Base-by-base conservation (phyloP, 2,329 filamentous ascomycete genomes). In the Microdochium trichocladiopsis region DNA sequence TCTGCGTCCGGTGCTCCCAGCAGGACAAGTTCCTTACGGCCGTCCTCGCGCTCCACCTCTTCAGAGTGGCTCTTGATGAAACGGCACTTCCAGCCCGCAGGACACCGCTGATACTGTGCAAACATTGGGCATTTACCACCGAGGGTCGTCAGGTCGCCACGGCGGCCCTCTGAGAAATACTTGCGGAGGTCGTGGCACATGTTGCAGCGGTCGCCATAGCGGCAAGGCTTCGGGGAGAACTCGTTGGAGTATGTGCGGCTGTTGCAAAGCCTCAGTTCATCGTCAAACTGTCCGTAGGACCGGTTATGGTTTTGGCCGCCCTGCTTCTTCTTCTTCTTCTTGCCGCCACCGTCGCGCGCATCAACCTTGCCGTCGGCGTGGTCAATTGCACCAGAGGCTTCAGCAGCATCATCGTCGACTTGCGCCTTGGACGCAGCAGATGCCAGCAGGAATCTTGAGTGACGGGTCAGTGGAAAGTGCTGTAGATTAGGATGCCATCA, bases 21-120 rank as follows among this genome's bases (percentile, higher is more conserved):
- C 49, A 96, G 75, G 2, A 93, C 76, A 50, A 97, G 72, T 70
- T 97, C 93, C 62, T 88, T 90, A 59, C 82, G 81, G 9, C 91
- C 93, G 66, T 95, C 92, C 51, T 86, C 84, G 21, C 77, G 83
- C 58, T 88, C 82, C 23, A 88, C 71, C 70, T 97, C 93, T 56
- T 84, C 78, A 61, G 90, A 94, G 70, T 99, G 94, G 56, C 90
- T 95, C 56, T 80, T 80, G 31, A 90, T 87, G 64, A 96, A 95
- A 22, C 93, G 87, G 67, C 94, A 99, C 67, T 93, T 95, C 92
- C 93, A 99, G 5, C 94, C 94, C 14, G 87, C 82, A 49, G 82
- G 79, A 62, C 94, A 99, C 56, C 77, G 82, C 12, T 92, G 92
- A 57, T 86, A 82, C 16, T 76, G 75, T 58, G 89, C 85, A 68